phyloP scores from a whole-genome alignment of 129 eudicot genomes.

The Flaveria bidentis region DNA sequence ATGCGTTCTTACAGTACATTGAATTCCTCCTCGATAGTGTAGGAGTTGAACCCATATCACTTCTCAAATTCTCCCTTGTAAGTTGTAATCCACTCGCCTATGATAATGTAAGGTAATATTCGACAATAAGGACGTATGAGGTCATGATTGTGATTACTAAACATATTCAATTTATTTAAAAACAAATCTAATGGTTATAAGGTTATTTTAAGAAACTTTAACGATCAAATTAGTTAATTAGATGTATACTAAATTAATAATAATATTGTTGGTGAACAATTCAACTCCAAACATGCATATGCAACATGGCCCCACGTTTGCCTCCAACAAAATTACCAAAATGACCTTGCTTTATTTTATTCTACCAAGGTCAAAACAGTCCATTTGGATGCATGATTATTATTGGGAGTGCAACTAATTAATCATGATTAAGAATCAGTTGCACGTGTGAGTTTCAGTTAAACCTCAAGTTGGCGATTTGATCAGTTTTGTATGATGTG shows the following conservation, averaged over 20 bases:
- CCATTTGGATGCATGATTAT: constrained; percentile 25
- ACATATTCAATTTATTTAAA: background rate
- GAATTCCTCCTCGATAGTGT: background rate
- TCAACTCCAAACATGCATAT: constrained; percentile 10
- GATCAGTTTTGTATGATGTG: constrained; percentile 36
- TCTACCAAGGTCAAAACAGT: constrained; percentile 28
- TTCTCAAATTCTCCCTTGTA: background rate
- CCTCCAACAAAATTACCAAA: constrained; percentile 27
- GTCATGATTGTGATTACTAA: background rate
- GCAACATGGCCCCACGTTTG: constrained; percentile 20
- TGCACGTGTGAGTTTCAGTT: constrained; percentile 42
- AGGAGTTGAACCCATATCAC: background rate
- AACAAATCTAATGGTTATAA: background rate
- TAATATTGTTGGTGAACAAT: background rate
- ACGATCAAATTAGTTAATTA: no score
- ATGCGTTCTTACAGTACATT: background rate
- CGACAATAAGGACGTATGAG: background rate
- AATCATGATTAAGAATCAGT: constrained; percentile 33
- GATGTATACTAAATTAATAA: background rate
- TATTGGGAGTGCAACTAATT: constrained; percentile 30
- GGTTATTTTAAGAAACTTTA: no score
- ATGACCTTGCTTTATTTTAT: background rate
- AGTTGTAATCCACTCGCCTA: no score
- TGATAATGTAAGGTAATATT: background rate
- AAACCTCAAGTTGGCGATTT: constrained; percentile 40